Conservation (phyloP, 2,329 filamentous ascomycete genomes). For the Sarocladium kiliense region DNA sequence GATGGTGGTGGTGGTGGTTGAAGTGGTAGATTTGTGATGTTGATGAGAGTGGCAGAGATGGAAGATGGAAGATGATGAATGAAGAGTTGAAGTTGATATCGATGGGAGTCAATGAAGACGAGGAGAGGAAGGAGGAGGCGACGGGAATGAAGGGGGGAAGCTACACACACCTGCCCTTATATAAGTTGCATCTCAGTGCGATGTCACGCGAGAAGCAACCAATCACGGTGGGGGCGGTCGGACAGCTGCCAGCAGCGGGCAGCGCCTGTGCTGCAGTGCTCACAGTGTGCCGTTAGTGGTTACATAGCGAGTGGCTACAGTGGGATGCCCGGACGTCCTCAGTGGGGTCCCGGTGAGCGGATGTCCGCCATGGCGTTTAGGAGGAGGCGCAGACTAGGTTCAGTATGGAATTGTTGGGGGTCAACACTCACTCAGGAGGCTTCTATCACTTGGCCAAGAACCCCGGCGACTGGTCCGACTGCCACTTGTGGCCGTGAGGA, state of each 20-base stretch:
- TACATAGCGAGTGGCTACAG: background rate
- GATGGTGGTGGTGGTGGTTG: background rate
- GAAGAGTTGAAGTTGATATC: background rate
- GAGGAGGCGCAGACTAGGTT: background rate
- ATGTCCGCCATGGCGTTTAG: background rate
- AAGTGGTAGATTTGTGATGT: background rate
- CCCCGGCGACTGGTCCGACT: background rate
- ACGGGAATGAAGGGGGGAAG: conserved; percentile 5
- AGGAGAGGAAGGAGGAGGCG: conserved; percentile 4
- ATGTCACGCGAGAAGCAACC: conserved; percentile 6
- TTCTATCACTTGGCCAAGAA: background rate
- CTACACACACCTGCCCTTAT: conserved; percentile 3
- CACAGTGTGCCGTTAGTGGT: background rate
- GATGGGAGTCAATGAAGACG: conserved; percentile 9
- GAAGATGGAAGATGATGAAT: conserved; percentile 1
- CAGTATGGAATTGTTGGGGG: conserved; percentile 1
- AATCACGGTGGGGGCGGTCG: background rate
- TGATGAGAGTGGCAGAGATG: background rate
- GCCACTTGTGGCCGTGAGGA: background rate
- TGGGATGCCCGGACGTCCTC: background rate
- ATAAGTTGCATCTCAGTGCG: background rate
- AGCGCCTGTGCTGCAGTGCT: background rate
- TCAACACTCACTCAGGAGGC: background rate
- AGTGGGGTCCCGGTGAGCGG: background rate
- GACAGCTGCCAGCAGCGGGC: background rate